phyloP scores from a whole-genome alignment of 2,329 filamentous ascomycete genomes.

The Plectosphaerella cucumerina region DNA sequence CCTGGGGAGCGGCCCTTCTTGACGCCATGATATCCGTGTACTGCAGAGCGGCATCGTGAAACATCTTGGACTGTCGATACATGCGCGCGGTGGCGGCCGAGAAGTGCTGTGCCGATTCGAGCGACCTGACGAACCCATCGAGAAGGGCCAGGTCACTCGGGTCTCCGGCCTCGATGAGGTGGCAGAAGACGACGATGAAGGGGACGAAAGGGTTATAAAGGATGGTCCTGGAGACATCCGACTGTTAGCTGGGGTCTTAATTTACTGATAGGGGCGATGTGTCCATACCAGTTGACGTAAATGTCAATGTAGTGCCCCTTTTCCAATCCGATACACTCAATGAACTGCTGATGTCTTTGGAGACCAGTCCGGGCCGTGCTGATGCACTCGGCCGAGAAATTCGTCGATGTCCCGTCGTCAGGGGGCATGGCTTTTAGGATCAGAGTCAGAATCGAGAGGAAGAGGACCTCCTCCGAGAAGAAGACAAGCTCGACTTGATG shows the following conservation, averaged over 20 bases:
- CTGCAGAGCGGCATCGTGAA: not conserved
- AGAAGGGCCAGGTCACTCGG: constrained; percentile 30
- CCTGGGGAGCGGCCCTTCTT: not conserved
- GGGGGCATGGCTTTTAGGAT: constrained; percentile 18
- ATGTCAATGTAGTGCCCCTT: not conserved
- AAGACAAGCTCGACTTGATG: constrained; percentile 11
- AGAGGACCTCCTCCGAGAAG: constrained; percentile 13
- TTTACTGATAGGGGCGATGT: not conserved
- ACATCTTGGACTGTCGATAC: not conserved
- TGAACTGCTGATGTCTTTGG: constrained; percentile 13
- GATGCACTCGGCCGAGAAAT: constrained; percentile 17
- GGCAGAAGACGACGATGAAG: constrained; percentile 21
- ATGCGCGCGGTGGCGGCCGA: not conserved
- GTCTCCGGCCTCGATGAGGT: constrained; percentile 30
- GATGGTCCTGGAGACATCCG: constrained; percentile 10
- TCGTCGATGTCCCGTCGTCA: constrained; percentile 5
- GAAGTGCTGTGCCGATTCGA: constrained; percentile 6
- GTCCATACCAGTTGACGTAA: constrained; percentile 1
- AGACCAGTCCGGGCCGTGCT: constrained; percentile 14
- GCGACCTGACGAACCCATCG: constrained; percentile 7
- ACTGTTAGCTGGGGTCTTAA: not conserved
- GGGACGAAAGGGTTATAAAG: constrained; percentile 18
- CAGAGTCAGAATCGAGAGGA: constrained; percentile 17
- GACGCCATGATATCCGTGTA: not conserved
- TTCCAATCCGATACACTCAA: constrained; percentile 1